phyloP scores from a whole-genome alignment of 2,329 filamentous ascomycete species.

The Diplodia scrobiculata region DNA sequence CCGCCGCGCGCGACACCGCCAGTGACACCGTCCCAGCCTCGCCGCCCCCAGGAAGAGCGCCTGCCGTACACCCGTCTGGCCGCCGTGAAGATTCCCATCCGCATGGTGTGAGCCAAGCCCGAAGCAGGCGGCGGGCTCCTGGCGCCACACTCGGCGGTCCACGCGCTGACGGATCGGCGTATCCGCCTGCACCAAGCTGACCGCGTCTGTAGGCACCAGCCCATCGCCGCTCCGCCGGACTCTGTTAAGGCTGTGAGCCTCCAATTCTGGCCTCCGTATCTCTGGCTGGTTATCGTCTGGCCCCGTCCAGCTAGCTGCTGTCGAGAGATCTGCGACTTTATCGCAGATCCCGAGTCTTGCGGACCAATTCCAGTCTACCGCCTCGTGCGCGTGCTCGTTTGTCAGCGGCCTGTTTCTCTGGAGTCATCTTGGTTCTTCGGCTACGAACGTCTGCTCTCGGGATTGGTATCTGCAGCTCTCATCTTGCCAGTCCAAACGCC shows the following conservation, averaged over 20 bases:
- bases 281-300: neutral
- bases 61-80: neutral
- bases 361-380: neutral
- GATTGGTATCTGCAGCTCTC: neutral
- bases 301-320: neutral
- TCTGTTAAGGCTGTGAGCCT: slow-evolving; percentile 24
- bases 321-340: slow-evolving; percentile 7
- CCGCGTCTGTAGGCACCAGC: slow-evolving; percentile 23
- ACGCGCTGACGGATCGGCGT: slow-evolving; percentile 18
- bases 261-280: slow-evolving; percentile 1
- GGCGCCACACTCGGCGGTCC: neutral
- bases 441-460: neutral
- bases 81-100: slow-evolving; percentile 12
- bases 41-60: neutral
- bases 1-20: neutral
- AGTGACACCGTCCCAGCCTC: slow-evolving; percentile 9
- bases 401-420: neutral
- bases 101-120: neutral
- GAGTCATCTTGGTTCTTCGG: neutral
- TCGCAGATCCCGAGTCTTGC: slow-evolving; percentile 2
- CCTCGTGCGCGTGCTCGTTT: neutral
- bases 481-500: neutral
- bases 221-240: slow-evolving; percentile 7
- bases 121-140: neutral
- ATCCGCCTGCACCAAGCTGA: slow-evolving; percentile 22